Evolutionary conservation across 768 basidiomycete genomes (phyloP), one percentile per base, ranked within the genome.

Genomic region (Mycena venus): DNA sequence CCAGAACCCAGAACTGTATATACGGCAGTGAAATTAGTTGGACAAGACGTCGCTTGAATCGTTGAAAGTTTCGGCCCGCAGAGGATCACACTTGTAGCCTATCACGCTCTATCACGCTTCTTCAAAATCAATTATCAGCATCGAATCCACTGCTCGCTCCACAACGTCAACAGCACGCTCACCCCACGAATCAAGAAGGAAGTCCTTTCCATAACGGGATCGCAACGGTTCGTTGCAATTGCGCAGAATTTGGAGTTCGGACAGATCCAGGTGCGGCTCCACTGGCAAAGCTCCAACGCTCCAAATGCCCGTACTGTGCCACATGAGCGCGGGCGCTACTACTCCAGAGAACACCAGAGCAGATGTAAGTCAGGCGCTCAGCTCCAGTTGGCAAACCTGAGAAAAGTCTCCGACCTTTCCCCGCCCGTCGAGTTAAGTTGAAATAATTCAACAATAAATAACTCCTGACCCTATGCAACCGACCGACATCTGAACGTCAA

Each of bases 211-310:
- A 17, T 25, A 44, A 61, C 27, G 51, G 34, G 29, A 19, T 9
- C 40, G 12, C 51, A 70, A 70, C 60, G 63, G 51, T 53, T 63
- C 31, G 60, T 70, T 70, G 61, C 61, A 19, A 23, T 64, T 65
- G n/a, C n/a, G n/a, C n/a, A n/a, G n/a, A n/a, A n/a, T n/a, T n/a
- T n/a, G 53, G 42, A 36, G 62, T 49, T 32, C 29, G 63, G 31
- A 27, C 4, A 40, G 15, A n/a, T 47, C 62, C n/a, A 51, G 9
- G n/a, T 51, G 23, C 29, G 21, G 32, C 70, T 58, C 63, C 62
- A 44, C 32, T 44, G 40, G 38, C 66, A 66, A 61, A n/a, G 32
- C 55, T 58, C 55, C 66, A 60, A 44, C 29, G 55, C 42, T 32
- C 66, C 66, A 44, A 34, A 67, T 66, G 32, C 44, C 25, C n/a